phyloP scores from a whole-genome alignment of 371 early-diverging fungal species.

The Lichtheimia ramosa region DNA sequence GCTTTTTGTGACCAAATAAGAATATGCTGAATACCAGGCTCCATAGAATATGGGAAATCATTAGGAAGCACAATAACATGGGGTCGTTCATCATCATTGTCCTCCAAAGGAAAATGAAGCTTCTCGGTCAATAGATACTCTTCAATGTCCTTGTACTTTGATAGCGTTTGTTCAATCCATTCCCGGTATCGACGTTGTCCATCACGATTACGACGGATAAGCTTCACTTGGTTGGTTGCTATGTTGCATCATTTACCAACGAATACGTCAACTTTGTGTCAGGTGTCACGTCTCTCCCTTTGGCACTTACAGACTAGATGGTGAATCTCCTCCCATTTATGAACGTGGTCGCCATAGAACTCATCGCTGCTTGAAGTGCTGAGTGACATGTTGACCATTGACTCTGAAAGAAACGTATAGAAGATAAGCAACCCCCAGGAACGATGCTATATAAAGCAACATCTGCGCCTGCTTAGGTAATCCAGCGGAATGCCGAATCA shows the following conservation, averaged over 20 bases:
- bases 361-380: conserved; percentile 5
- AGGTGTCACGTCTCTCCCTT: background rate
- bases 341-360: conserved; percentile 27
- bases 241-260: background rate
- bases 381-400: background rate
- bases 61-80: conserved; percentile 50
- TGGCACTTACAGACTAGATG: conserved; percentile 31
- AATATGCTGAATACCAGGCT: conserved; percentile 44
- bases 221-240: conserved; percentile 35
- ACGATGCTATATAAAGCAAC: background rate
- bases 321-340: conserved; percentile 39
- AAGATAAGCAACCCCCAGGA: background rate
- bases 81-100: conserved; percentile 9
- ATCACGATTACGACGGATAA: conserved; percentile 27
- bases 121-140: conserved; percentile 44
- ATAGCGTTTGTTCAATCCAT: conserved; percentile 36
- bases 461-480: background rate
- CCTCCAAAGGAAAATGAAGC: conserved; percentile 31
- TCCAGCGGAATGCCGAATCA: background rate
- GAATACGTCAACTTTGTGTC: background rate
- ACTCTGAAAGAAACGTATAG: background rate
- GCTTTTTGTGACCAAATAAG: conserved; percentile 59
- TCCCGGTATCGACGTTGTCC: conserved; percentile 32
- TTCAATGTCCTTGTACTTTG: conserved; percentile 43
- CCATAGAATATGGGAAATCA: conserved; percentile 65